Evolutionary conservation across 306 rosid genomes (phyloP).

Genomic region (Cicer cuneatum): DNA sequence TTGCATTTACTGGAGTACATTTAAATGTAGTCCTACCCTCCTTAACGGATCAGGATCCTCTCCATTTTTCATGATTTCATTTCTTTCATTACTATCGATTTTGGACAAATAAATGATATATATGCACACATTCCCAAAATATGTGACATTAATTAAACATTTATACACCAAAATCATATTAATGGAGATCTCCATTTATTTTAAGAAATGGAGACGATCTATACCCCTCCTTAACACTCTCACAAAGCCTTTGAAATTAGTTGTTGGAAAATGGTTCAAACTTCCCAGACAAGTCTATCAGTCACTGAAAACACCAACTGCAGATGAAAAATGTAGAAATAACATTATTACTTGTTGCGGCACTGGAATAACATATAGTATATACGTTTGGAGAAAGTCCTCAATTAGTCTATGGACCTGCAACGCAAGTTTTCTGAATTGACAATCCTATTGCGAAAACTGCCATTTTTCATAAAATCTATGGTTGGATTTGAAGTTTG

Average conservation of each 20-base stretch:
- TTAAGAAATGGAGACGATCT: too few relatives aligned
- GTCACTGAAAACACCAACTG: conserved; percentile 21
- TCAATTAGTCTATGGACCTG: conserved; percentile 8
- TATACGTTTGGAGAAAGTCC: conserved; percentile 12
- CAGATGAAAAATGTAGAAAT: conserved; percentile 10
- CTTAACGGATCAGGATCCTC: background rate
- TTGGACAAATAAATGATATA: too few relatives aligned
- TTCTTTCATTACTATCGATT: too few relatives aligned
- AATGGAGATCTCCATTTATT: too few relatives aligned
- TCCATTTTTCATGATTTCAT: too few relatives aligned
- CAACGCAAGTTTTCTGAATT: background rate
- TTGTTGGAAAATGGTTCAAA: conserved; percentile 10
- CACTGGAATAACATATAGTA: background rate
- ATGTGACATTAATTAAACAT: too few relatives aligned
- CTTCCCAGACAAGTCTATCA: background rate
- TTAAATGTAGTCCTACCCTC: conserved; percentile 8
- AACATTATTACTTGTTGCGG: background rate
- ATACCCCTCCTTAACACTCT: background rate
- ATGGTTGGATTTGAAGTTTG: background rate
- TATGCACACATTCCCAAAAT: too few relatives aligned
- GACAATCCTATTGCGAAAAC: background rate
- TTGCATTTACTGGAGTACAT: background rate
- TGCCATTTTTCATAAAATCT: background rate
- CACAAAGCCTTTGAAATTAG: conserved; percentile 9
- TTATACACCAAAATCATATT: too few relatives aligned